Conservation (phyloP, 306 rosid genomes). For the Corylus americana region DNA sequence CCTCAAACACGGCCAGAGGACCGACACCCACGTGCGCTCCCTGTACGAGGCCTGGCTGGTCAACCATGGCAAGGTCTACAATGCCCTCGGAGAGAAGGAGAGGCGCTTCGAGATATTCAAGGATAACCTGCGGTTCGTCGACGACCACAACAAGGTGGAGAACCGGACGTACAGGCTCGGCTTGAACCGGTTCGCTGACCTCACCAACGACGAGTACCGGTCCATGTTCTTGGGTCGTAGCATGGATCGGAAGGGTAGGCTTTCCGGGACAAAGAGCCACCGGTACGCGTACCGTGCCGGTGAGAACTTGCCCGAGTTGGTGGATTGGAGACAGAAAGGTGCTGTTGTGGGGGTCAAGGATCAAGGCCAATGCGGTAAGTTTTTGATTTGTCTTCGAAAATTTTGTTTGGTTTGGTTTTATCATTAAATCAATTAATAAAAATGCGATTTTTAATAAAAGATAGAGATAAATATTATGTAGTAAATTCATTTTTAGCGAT, state of each 20-base stretch:
- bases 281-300: conserved; percentile 49
- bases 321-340: conserved; percentile 85
- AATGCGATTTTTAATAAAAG: too few relatives aligned
- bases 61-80: conserved; percentile 63
- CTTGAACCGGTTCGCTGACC: conserved; percentile 71
- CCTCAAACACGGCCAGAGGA: conserved; percentile 34
- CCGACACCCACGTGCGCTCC: conserved; percentile 34
- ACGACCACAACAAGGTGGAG: conserved; percentile 43
- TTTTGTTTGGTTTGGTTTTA: background rate
- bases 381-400: background rate
- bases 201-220: conserved; percentile 72
- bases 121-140: conserved; percentile 62
- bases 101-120: conserved; percentile 62
- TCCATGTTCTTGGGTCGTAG: conserved; percentile 44
- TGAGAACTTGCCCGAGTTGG: conserved; percentile 56
- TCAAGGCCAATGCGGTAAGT: conserved; percentile 96
- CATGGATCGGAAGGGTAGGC: conserved; percentile 10
- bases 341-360: conserved; percentile 73
- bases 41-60: conserved; percentile 73
- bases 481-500: too few relatives aligned
- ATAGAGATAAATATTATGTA: too few relatives aligned
- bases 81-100: conserved; percentile 71
- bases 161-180: conserved; percentile 50
- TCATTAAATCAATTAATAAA: too few relatives aligned
- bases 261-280: conserved; percentile 24